Base-by-base conservation (phyloP, 2,329 filamentous ascomycete species). In the Drechslerella stenobrocha region DNA sequence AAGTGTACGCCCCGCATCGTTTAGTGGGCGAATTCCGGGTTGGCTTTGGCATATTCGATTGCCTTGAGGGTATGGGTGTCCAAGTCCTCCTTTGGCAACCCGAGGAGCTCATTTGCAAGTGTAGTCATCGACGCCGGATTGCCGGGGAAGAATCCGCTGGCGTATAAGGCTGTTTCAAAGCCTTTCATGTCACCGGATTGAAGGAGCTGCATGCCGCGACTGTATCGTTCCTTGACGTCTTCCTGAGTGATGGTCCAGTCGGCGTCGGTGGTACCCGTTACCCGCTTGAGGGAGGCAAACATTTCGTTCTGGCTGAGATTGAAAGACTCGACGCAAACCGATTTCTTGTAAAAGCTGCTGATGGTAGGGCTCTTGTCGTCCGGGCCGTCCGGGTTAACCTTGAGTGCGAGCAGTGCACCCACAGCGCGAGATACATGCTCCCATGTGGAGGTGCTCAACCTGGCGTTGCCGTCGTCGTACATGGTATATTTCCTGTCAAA, bases 261-360 rank as follows among this genome's bases (percentile, higher is more conserved):
- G 0, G 74, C 75, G 35, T 85, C 81, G 1, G 76, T 81, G 0
- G 81, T 83, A 0, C 80, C 80, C 0, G 82, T 81, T 2, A 84
- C 84, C 0, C 81, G 80, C 71, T 84, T 79, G 9, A 85, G 75
- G n/a, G 80, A 81, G 35, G 81, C 80, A 55, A 88, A 79, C 77
- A 88, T 87, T 7, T 88, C 85, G 8, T 79, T 78, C 74, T 89
- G 86, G 63, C 76, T 83, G 65, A 84, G 71, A 8, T 76, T 74
- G 76, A 87, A 88, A 66, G 81, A 84, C 5, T 77, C 78, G 8
- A 85, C 70, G 70, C 79, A 82, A 1, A 86, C 72, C 0, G 72
- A 70, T 50, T 79, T 78, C 74, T 85, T 83, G 1, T 76, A 75
- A 71, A 77, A 83, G 30, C 74, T 70, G 5, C 76, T 77, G 6